Conservation (phyloP, 2,329 filamentous ascomycete genomes). For the Arthroderma sp. region DNA sequence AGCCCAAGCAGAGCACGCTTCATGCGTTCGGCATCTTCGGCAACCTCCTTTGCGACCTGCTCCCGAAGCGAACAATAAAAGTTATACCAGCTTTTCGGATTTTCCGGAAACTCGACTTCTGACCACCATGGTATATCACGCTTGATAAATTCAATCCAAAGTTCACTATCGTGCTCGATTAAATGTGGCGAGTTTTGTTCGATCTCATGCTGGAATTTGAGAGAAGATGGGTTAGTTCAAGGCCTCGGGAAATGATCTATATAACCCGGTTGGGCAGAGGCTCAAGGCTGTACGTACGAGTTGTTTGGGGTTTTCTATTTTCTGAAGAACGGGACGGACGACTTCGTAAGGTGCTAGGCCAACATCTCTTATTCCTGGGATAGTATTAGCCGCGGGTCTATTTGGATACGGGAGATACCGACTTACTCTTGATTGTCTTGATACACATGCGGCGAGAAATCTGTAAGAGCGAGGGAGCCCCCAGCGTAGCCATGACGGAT, state of each 20-base stretch:
- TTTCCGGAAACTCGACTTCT: conserved; percentile 51
- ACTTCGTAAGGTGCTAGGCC: conserved; percentile 57
- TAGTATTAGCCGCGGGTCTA: not conserved
- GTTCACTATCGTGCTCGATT: conserved; percentile 51
- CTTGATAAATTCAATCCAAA: conserved; percentile 70
- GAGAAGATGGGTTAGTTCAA: not conserved
- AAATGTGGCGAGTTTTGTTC: conserved; percentile 69
- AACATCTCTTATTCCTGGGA: conserved; percentile 50
- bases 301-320: conserved; percentile 60
- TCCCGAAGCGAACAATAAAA: conserved; percentile 59
- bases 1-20: conserved; percentile 45
- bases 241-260: not conserved
- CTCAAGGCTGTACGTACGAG: conserved; percentile 38
- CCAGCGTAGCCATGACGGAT: conserved; percentile 2
- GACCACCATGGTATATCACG: conserved; percentile 60
- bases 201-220: conserved; percentile 37
- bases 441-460: conserved; percentile 25
- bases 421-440: conserved; percentile 26
- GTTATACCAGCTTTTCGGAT: conserved; percentile 61
- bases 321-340: conserved; percentile 54
- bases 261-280: not conserved
- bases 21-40: conserved; percentile 45
- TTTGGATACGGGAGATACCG: not conserved
- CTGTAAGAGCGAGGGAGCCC: conserved; percentile 22
- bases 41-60: conserved; percentile 44